phyloP scores from a whole-genome alignment of 352 stramenopile species.

The Phytophthora colocasiae region DNA sequence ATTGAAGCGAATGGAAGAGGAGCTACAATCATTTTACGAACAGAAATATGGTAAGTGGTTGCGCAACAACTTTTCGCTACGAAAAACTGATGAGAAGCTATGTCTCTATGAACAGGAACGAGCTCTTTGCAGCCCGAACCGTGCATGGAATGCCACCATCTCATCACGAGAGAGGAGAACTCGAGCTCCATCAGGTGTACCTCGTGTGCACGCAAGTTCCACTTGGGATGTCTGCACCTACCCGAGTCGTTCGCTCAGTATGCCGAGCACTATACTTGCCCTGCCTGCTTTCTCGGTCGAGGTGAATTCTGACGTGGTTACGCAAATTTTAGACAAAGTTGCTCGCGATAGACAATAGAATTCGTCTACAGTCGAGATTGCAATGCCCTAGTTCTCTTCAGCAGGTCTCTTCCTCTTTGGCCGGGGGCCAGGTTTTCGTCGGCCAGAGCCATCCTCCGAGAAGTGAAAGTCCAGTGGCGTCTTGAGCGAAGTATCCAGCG shows the following conservation, averaged over 20 bases:
- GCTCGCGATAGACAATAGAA: constrained; percentile 1
- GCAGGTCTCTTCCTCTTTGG: constrained; percentile 45
- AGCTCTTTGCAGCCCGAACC: constrained; percentile 25
- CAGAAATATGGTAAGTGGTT: constrained; percentile 37
- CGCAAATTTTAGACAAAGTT: not conserved
- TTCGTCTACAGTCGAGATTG: not conserved
- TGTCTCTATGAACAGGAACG: constrained; percentile 8
- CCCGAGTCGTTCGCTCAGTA: constrained; percentile 69
- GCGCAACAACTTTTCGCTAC: not conserved
- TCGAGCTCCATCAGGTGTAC: constrained; percentile 55
- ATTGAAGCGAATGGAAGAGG: constrained; percentile 47
- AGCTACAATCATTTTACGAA: constrained; percentile 42
- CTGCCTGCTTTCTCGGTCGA: constrained; percentile 66
- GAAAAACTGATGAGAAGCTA: too few species aligned
- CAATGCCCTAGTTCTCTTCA: not conserved
- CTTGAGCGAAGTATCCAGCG: constrained; percentile 55
- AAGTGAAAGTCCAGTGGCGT: constrained; percentile 76
- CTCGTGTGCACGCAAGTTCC: constrained; percentile 53
- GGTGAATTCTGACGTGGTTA: constrained; percentile 23
- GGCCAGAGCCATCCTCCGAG: constrained; percentile 53
- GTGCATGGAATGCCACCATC: constrained; percentile 51
- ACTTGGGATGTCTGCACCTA: constrained; percentile 63
- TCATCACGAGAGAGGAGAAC: constrained; percentile 40
- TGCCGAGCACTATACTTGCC: constrained; percentile 64
- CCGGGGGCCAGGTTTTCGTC: constrained; percentile 66